Percentiles rank a stretch among this genome's conserved stretches.
Evolutionary conservation across 1,284 basidiomycete species (phyloP).

Genomic region (Pisolithus thermaeus): DNA sequence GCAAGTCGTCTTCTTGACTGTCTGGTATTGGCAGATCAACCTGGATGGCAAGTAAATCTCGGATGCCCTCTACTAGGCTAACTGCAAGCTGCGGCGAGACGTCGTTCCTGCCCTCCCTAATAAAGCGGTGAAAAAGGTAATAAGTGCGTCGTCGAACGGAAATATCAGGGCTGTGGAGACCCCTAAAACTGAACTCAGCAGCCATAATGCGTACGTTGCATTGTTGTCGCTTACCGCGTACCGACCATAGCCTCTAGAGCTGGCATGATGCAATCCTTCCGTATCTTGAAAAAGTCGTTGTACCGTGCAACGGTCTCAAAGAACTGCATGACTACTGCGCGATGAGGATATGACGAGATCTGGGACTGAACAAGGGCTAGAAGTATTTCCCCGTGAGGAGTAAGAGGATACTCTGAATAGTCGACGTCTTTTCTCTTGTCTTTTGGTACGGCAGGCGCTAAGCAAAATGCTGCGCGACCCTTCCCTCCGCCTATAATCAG

Average conservation of each 20-base stretch:
- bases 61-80: slow-evolving; percentile 70
- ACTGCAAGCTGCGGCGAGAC: slow-evolving; percentile 72
- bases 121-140: slow-evolving; percentile 93
- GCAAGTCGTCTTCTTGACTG: slow-evolving; percentile 58
- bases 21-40: slow-evolving; percentile 65
- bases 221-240: slow-evolving; percentile 47
- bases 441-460: slow-evolving; percentile 58
- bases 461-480: slow-evolving; percentile 71
- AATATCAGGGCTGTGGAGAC: slow-evolving; percentile 77
- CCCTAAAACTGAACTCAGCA: slow-evolving; percentile 45
- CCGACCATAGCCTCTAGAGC: slow-evolving; percentile 90
- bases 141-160: slow-evolving; percentile 77
- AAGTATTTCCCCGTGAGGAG: slow-evolving; percentile 87
- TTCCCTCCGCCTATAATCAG: slow-evolving; percentile 53
- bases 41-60: slow-evolving; percentile 63
- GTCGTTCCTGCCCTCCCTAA: slow-evolving; percentile 79
- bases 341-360: slow-evolving; percentile 81
- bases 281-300: slow-evolving; percentile 93
- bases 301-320: slow-evolving; percentile 94
- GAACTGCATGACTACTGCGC: slow-evolving; percentile 86
- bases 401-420: slow-evolving; percentile 84
- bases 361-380: slow-evolving; percentile 80
- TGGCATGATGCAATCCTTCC: slow-evolving; percentile 80
- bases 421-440: slow-evolving; percentile 66
- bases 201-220: background rate